Evolutionary conservation across 2,329 filamentous ascomycete species (phyloP).

Genomic region (Monascus ruber): DNA sequence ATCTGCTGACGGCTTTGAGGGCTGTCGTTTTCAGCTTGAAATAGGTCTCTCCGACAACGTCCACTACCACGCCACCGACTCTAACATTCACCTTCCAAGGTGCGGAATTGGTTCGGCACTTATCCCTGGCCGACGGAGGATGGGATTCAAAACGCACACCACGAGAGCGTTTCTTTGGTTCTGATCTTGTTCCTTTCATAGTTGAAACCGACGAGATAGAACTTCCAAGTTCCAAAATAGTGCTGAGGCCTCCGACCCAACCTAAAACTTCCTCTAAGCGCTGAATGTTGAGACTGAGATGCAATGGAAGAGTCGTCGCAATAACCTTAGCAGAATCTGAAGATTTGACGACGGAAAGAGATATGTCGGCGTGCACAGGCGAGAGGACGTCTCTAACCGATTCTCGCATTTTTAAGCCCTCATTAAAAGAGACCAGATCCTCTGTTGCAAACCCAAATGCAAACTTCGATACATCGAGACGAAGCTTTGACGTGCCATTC

Average conservation of each 20-base stretch:
- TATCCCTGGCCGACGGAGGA: slow-evolving; percentile 17
- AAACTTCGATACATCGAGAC: slow-evolving; percentile 31
- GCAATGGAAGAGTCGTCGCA: slow-evolving; percentile 64
- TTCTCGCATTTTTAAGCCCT: slow-evolving; percentile 35
- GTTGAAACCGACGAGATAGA: slow-evolving; percentile 69
- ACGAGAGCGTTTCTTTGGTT: slow-evolving; percentile 24
- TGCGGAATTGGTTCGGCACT: slow-evolving; percentile 6
- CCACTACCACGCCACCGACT: slow-evolving; percentile 63
- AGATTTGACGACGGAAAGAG: slow-evolving; percentile 23
- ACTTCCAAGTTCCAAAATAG: slow-evolving; percentile 75
- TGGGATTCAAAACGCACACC: slow-evolving; percentile 48
- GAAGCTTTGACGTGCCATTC: slow-evolving; percentile 14
- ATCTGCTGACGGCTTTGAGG: slow-evolving; percentile 67
- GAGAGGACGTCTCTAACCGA: slow-evolving; percentile 31
- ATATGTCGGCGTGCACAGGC: slow-evolving; percentile 28
- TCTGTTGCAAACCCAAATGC: slow-evolving; percentile 38
- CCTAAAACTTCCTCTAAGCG: slow-evolving; percentile 75
- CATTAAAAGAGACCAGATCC: slow-evolving; percentile 42
- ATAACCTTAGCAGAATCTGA: slow-evolving; percentile 37
- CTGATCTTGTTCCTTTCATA: slow-evolving; percentile 23
- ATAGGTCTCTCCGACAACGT: slow-evolving; percentile 67
- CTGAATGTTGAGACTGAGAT: slow-evolving; percentile 65
- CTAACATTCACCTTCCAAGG: slow-evolving; percentile 60
- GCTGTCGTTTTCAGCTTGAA: slow-evolving; percentile 65
- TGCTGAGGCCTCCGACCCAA: slow-evolving; percentile 84